Conservation (phyloP, 2,329 filamentous ascomycete genomes). For the Cordyceps militaris region DNA sequence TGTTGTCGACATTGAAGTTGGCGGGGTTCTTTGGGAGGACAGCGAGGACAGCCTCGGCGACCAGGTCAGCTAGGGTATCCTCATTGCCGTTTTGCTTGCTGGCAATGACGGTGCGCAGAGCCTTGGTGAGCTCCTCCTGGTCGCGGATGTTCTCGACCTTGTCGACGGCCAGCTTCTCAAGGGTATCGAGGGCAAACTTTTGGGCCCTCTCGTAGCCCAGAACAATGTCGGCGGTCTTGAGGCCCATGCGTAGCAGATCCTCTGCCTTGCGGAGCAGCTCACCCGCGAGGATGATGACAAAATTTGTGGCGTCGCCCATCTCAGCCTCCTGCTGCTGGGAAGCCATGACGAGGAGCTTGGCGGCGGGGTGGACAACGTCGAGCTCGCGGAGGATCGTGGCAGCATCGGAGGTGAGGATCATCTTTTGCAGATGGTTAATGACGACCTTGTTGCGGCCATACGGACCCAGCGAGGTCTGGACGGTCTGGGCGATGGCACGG, state of each 20-base stretch:
- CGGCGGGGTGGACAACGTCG: slow-evolving; percentile 95
- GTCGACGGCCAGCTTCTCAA: slow-evolving; percentile 88
- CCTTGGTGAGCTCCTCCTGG: slow-evolving; percentile 82
- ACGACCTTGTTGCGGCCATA: slow-evolving; percentile 99
- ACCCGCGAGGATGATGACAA: slow-evolving; percentile 92
- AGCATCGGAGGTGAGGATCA: slow-evolving; percentile 97
- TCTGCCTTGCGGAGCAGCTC: slow-evolving; percentile 96
- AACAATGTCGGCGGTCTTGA: slow-evolving; percentile 98
- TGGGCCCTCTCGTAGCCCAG: slow-evolving; percentile 94
- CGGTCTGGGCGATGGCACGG: slow-evolving; percentile 88
- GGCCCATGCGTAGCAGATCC: slow-evolving; percentile 89
- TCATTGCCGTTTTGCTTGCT: slow-evolving; percentile 96
- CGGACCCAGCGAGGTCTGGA: slow-evolving; percentile 92
- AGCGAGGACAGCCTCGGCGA: slow-evolving; percentile 76
- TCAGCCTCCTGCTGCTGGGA: slow-evolving; percentile 98
- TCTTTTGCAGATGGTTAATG: slow-evolving; percentile 99
- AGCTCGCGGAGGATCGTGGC: slow-evolving; percentile 96
- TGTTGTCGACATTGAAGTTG: slow-evolving; percentile 98
- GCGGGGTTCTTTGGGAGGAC: slow-evolving; percentile 91
- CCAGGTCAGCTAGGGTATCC: slow-evolving; percentile 76
- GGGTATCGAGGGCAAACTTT: slow-evolving; percentile 72
- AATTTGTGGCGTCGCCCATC: slow-evolving; percentile 97
- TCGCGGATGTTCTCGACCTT: slow-evolving; percentile 79
- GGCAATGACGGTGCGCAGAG: slow-evolving; percentile 87
- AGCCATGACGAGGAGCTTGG: slow-evolving; percentile 96